phyloP scores from a whole-genome alignment of 192 early-diverging fungal species.

The Linnemannia elongata region DNA sequence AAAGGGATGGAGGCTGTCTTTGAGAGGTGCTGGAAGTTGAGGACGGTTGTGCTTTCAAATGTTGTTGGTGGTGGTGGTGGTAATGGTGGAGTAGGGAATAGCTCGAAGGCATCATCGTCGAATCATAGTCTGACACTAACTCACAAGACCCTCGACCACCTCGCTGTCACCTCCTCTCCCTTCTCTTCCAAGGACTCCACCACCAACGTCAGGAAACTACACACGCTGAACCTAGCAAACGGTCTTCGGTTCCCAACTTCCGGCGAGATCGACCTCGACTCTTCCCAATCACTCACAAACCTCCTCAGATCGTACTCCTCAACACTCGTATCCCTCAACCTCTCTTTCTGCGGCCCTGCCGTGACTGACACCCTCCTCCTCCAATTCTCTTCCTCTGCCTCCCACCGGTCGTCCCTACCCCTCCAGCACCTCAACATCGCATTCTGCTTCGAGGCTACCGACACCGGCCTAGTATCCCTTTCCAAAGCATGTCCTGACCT shows the following conservation, averaged over 20 bases:
- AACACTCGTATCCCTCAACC: not conserved
- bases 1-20: constrained; percentile 10
- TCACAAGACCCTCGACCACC: constrained; percentile 2
- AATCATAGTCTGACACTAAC: not conserved
- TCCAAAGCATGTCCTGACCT: constrained; percentile 5
- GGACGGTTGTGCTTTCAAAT: not conserved
- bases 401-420: not conserved
- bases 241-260: not conserved
- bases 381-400: not conserved
- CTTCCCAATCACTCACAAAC: not conserved
- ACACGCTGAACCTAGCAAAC: not conserved
- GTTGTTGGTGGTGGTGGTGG: not conserved
- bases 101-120: not conserved
- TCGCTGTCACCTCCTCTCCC: not conserved
- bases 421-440: constrained; percentile 17
- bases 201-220: not conserved
- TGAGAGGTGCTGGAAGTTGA: not conserved
- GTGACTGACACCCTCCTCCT: constrained; percentile 6
- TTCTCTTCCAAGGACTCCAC: not conserved
- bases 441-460: constrained; percentile 21
- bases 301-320: not conserved
- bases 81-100: not conserved
- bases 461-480: constrained; percentile 8
- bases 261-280: not conserved
- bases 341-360: not conserved